These are phyloP conservation scores for Pestalotiopsis sp. DNA, from an alignment of 2,329 filamentous ascomycete genomes.

Conservation along the genomic window DNA sequence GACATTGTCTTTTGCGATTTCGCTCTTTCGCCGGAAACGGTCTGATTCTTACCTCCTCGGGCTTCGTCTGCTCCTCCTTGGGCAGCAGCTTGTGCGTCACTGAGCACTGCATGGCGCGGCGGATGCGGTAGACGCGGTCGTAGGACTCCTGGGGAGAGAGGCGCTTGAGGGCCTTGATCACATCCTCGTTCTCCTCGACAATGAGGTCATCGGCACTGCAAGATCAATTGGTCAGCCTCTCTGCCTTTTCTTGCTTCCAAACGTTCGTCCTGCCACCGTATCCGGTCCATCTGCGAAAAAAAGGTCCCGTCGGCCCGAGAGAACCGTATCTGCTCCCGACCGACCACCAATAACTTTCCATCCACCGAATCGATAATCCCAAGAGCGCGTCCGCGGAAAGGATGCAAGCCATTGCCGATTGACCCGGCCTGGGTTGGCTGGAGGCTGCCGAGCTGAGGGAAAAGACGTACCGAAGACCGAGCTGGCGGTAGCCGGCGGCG, in stretches of 20 bases:
- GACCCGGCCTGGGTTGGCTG: background rate
- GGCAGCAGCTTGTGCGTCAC: conserved; percentile 67
- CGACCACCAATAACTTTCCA: background rate
- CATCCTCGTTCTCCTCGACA: conserved; percentile 85
- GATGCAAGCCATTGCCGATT: background rate
- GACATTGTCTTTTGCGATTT: background rate
- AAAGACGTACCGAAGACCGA: conserved; percentile 77
- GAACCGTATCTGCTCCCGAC: background rate
- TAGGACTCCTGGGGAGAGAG: conserved; percentile 89
- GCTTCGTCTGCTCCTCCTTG: conserved; percentile 63
- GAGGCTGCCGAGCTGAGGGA: background rate
- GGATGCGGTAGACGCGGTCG: conserved; percentile 96
- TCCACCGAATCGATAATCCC: background rate
- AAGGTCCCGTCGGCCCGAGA: background rate
- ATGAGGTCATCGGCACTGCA: conserved; percentile 90
- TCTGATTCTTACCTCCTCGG: conserved; percentile 46
- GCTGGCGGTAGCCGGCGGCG: conserved; percentile 88
- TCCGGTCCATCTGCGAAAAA: too few species aligned
- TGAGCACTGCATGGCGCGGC: conserved; percentile 84
- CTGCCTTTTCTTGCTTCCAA: background rate
- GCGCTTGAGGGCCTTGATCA: conserved; percentile 87
- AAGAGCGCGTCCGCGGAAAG: background rate
- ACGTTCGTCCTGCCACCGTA: background rate
- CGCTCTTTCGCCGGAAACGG: background rate
- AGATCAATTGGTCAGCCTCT: background rate